A percentile compares a stretch with the other conserved stretches of the same genome.
phyloP scores from a whole-genome alignment of 2,329 filamentous ascomycete genomes.

The Aspergillus chevalieri region DNA sequence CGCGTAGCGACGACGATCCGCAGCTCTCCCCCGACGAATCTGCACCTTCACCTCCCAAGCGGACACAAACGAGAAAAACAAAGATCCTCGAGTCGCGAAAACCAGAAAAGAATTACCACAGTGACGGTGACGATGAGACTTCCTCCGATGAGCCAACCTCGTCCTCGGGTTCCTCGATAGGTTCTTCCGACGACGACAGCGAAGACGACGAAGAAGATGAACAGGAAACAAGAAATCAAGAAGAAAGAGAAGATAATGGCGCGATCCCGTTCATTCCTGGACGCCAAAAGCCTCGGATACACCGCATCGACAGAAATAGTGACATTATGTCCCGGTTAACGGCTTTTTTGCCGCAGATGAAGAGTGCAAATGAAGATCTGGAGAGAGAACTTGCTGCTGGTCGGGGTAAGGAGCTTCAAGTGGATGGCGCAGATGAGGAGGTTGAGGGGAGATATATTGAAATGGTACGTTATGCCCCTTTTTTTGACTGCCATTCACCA shows the following conservation, averaged over 20 bases:
- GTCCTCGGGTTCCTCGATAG: slow-evolving; percentile 12
- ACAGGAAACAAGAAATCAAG: slow-evolving; percentile 5
- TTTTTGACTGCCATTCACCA: background rate
- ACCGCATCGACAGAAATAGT: slow-evolving; percentile 19
- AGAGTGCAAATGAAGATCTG: slow-evolving; percentile 38
- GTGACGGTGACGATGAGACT: slow-evolving; percentile 7
- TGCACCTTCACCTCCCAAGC: background rate
- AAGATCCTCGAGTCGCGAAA: background rate
- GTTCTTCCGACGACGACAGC: slow-evolving; percentile 15
- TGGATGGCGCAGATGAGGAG: slow-evolving; percentile 31
- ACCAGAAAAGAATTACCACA: background rate
- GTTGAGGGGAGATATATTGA: slow-evolving; percentile 36
- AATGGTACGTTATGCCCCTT: slow-evolving; percentile 28
- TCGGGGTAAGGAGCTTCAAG: slow-evolving; percentile 20
- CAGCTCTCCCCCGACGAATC: background rate
- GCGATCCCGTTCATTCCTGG: slow-evolving; percentile 23
- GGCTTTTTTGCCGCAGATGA: slow-evolving; percentile 38
- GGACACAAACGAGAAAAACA: background rate
- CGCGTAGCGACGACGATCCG: background rate
- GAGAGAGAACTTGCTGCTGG: slow-evolving; percentile 33
- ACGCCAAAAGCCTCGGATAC: slow-evolving; percentile 31
- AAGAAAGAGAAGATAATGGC: slow-evolving; percentile 4
- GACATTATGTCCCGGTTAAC: slow-evolving; percentile 33
- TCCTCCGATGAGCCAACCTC: slow-evolving; percentile 19
- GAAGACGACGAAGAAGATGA: slow-evolving; percentile 19